A percentile compares a stretch with the other conserved stretches of the same genome.
Evolutionary conservation across 2,329 filamentous ascomycete genomes (phyloP).

Genomic region (Colletotrichum chlorophyti): DNA sequence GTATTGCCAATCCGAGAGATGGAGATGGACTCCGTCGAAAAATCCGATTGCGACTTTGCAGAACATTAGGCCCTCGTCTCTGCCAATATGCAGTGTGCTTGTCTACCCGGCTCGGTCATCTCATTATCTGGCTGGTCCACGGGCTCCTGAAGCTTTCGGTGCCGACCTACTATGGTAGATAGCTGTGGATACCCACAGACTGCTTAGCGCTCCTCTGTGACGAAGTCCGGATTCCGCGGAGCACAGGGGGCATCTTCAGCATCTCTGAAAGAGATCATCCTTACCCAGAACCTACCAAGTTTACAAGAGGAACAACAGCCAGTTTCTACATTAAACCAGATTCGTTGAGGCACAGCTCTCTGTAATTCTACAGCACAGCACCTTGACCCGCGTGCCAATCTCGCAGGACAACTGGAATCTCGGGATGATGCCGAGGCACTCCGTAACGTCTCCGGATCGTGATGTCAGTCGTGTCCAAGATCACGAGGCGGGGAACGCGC

Average conservation of each 20-base stretch:
- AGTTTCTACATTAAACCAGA: too few species aligned
- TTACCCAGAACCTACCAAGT: not conserved
- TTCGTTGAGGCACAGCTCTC: not conserved
- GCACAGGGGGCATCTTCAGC: not conserved
- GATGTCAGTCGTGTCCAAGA: not conserved
- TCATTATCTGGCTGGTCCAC: constrained; percentile 9
- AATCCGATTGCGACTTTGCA: constrained; percentile 15
- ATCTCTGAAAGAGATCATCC: not conserved
- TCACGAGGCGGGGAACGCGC: constrained; percentile 26
- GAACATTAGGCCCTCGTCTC: not conserved
- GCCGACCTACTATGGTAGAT: too few species aligned
- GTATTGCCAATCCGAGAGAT: constrained; percentile 13
- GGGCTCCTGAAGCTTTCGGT: not conserved
- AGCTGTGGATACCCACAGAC: too few species aligned
- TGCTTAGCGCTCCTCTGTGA: too few species aligned
- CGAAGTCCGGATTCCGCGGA: constrained; percentile 8
- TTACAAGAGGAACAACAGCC: too few species aligned
- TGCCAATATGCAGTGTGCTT: not conserved
- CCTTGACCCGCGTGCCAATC: not conserved
- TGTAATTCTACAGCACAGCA: not conserved
- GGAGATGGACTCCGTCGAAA: not conserved
- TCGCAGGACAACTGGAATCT: not conserved
- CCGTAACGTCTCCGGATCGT: not conserved
- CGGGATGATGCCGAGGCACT: constrained; percentile 20
- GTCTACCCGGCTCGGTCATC: not conserved